Evolutionary conservation across 495 filamentous ascomycete species (phyloP), one percentile per base, ranked within the genome.

Genomic region (Xylaria longipes): DNA sequence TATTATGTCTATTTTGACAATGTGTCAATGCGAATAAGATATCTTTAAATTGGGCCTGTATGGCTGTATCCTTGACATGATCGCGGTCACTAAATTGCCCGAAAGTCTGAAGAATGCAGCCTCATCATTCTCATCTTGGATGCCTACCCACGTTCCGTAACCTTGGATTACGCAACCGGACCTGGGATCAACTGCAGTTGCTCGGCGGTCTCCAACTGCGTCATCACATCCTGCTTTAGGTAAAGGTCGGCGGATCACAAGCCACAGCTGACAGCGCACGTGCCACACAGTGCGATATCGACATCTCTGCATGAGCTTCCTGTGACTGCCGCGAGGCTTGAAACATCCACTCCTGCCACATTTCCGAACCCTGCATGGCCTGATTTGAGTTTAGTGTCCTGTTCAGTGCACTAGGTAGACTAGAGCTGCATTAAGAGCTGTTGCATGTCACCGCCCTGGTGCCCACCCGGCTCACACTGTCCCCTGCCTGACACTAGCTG

Each of bases 301-400:
- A 56, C 52, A 31, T 29, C 20, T 33, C 41, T 48, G 41, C 37
- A n/a, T 67, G 45, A 9, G 27, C 31, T 39, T 65, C 63, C 61
- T 46, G 62, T 65, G 62, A 65, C 62, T 48, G 41, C 27, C 14
- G n/a, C 45, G 33, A 58, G 52, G 54, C 54, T 60, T 69, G 66
- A 69, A 69, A 60, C 66, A 61, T 60, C 66, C 37, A 60, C 33
- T 31, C 12, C 29, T 65, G 9, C n/a, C n/a, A n/a, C n/a, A n/a
- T n/a, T n/a, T n/a, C n/a, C 29, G 46, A 39, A 22, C 33, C 43
- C 39, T 66, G 31, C 33, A 57, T 41, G 45, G 29, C 39, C 52
- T 61, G 66, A 69, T 69, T 48, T 69, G 66, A 61, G 52, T 69
- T 61, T 69, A 69, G 66, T 46, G 50, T 17, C 15, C 20, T 29